phyloP scores from a whole-genome alignment of 257 asterid genomes.

The Gentiana dahurica region DNA sequence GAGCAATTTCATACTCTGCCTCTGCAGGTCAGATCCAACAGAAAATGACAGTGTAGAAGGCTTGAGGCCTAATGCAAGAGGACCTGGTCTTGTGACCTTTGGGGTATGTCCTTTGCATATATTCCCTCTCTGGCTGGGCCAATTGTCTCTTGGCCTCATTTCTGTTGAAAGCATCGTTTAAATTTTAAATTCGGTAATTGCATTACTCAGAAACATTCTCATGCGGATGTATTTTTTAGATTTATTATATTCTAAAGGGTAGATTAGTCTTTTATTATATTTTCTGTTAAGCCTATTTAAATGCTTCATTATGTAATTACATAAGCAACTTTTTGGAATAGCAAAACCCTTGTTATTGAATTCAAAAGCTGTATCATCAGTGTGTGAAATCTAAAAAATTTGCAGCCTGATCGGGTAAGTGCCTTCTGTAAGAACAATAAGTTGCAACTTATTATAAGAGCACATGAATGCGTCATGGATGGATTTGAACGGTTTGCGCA shows the following conservation, averaged over 20 bases:
- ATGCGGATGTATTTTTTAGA: neutral
- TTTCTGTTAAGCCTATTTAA: too few relatives aligned
- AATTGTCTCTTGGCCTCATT: neutral
- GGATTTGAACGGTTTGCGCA: conserved; percentile 98
- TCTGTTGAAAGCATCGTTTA: neutral
- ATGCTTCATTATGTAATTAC: too few relatives aligned
- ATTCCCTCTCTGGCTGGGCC: too few relatives aligned
- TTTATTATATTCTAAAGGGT: neutral
- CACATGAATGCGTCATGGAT: conserved; percentile 99
- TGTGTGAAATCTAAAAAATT: conserved; percentile 3
- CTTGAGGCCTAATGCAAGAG: conserved; percentile 97
- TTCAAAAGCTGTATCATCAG: neutral
- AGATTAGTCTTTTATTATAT: too few relatives aligned
- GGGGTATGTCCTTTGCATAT: conserved; percentile 49
- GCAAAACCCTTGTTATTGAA: too few relatives aligned
- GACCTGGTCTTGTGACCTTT: conserved; percentile 97
- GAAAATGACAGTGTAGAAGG: conserved; percentile 98
- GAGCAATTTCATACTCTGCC: conserved; percentile 3
- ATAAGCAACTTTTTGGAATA: too few relatives aligned
- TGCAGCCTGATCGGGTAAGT: conserved; percentile 97
- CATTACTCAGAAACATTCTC: neutral
- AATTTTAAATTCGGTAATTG: too few relatives aligned
- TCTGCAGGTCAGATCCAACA: conserved; percentile 95
- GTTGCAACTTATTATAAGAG: conserved; percentile 85
- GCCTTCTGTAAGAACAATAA: conserved; percentile 95